Base-by-base conservation (phyloP, 306 rosid species). In the Trifolium pratense region DNA sequence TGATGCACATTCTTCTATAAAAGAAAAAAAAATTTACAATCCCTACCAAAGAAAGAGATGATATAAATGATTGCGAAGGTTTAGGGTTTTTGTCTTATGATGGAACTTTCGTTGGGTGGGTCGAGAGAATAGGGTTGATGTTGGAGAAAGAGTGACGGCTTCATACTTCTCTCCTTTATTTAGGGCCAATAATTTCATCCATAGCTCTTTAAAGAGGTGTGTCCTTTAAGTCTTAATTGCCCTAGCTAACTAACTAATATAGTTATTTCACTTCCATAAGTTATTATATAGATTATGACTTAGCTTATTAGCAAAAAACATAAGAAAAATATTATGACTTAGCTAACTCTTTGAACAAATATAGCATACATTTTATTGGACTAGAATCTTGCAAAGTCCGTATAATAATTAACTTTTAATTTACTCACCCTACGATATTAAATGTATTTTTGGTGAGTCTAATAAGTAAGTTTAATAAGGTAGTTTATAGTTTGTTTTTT, bases 91-190 rank as follows among this genome's bases (percentile, higher is more conserved):
- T 84, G 74, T 78, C 83, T 59, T 69, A 69, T 64, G 79, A 87
- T 77, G 81, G 81, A 86, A 84, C 60, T 83, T 88, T 88, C 76
- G 86, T 86, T 91, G 83, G 91, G 90, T 87, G 85, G 15, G 48
- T 17, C 12, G 51, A 21, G 25, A 36, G 75, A 74, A 79, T 75
- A 55, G 77, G 76, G 85, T 84, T 79, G 82, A 75, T 83, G 91
- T 91, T 89, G 96, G 92, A 88, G 86, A 88, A 91, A 87, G 99
- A 94, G 99, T 94, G 94, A 94, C 95, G 97, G 91, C 90, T 89
- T 88, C 16, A 86, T 82, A 88, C 84, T 94, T 93, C 92, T 71
- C 68, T 55, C 69, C 46, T 80, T 82, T 60, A 49, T 76, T 79
- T 73, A 48, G 79, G 80, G 51, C 85, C 92, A 89, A 86, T 89